Conservation (phyloP, 176 grass and related monocot species). For the Avena atlantica region DNA sequence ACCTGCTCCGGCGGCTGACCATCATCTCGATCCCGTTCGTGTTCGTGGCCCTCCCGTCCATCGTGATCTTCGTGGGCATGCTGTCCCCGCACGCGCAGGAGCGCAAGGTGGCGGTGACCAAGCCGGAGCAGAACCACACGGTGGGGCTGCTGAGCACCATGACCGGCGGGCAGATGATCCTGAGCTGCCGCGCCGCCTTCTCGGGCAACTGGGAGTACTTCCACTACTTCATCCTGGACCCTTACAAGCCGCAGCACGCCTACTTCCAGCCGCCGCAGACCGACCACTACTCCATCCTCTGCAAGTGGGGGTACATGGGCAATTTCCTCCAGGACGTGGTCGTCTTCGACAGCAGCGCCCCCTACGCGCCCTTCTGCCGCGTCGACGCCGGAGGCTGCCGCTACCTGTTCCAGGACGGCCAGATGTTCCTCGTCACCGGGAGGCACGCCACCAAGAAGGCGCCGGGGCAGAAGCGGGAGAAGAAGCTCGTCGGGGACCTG, state of each 20-base stretch:
- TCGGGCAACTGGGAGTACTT: slow-evolving; percentile 58
- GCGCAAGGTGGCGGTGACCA: slow-evolving; percentile 3
- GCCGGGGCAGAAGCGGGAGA: background rate
- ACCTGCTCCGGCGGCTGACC: slow-evolving; percentile 48
- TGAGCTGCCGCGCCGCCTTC: slow-evolving; percentile 61
- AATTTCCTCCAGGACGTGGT: slow-evolving; percentile 62
- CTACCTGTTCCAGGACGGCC: slow-evolving; percentile 57
- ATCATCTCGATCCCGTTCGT: slow-evolving; percentile 68
- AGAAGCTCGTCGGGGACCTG: slow-evolving; percentile 55
- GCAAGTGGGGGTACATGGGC: slow-evolving; percentile 70
- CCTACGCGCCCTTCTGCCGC: slow-evolving; percentile 26
- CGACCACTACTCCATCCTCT: slow-evolving; percentile 47
- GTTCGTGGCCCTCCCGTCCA: slow-evolving; percentile 54
- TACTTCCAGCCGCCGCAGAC: slow-evolving; percentile 52
- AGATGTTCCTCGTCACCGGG: slow-evolving; percentile 55
- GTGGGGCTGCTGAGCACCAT: slow-evolving; percentile 63
- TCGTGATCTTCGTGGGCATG: slow-evolving; percentile 54
- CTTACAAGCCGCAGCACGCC: slow-evolving; percentile 55
- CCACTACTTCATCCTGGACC: slow-evolving; percentile 71
- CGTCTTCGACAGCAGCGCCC: slow-evolving; percentile 53
- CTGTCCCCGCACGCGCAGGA: slow-evolving; percentile 46
- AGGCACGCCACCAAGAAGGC: slow-evolving; percentile 3
- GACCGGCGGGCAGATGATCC: slow-evolving; percentile 67
- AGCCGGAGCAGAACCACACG: slow-evolving; percentile 51
- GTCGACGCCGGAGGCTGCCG: slow-evolving; percentile 50